phyloP scores from a whole-genome alignment of 2,329 filamentous ascomycete species.

The Diaporthe ampelina region DNA sequence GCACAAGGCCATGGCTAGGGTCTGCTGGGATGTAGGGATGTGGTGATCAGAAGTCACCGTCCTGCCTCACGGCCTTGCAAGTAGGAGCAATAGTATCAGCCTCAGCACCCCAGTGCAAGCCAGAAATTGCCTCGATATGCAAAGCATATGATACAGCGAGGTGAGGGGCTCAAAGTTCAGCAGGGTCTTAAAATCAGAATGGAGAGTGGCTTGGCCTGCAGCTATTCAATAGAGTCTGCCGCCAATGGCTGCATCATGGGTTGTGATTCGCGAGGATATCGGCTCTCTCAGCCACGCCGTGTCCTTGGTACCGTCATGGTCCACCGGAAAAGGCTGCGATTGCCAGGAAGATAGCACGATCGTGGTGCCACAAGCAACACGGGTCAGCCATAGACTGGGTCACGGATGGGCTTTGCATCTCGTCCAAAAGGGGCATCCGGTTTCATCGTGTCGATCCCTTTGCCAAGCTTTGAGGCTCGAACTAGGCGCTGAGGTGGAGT shows the following conservation, averaged over 20 bases:
- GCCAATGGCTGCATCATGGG: background rate
- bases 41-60: background rate
- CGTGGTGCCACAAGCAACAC: slow-evolving; percentile 17
- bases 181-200: background rate
- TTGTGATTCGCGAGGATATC: slow-evolving; percentile 4
- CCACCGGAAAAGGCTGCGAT: background rate
- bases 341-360: slow-evolving; percentile 21
- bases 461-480: slow-evolving; percentile 32
- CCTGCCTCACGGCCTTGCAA: background rate
- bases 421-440: slow-evolving; percentile 35
- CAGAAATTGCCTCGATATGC: background rate
- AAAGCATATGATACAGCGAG: background rate
- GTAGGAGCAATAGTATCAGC: background rate
- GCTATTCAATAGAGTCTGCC: too few relatives aligned
- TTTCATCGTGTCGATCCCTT: slow-evolving; percentile 39
- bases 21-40: background rate
- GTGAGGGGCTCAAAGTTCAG: background rate
- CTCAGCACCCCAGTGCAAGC: too few relatives aligned
- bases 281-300: background rate
- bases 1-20: background rate
- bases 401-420: slow-evolving; percentile 25
- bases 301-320: background rate
- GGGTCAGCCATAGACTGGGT: slow-evolving; percentile 12
- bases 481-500: slow-evolving; percentile 5
- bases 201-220: background rate